Base-by-base conservation (phyloP, 441 rosid species). In the Jatropha multifida region DNA sequence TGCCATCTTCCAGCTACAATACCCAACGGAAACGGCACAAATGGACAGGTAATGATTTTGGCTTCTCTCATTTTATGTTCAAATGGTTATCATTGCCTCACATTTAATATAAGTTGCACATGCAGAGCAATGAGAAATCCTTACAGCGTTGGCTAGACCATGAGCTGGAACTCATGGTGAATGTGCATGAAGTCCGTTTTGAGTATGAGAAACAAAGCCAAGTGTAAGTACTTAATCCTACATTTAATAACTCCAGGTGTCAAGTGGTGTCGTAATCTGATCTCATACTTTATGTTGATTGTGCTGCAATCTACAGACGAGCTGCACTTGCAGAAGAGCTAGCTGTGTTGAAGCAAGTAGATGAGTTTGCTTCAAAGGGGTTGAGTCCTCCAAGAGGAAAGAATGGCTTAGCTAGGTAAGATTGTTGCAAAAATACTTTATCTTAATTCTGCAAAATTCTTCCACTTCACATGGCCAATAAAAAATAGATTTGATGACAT, bases 171-270 rank as follows among this genome's bases (percentile, higher is more conserved):
- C 98, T 96, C 77, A 92, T 92, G 97, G 98, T 92, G 84, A 89
- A 96, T 83, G 94, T 96, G 82, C 97, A 94, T 80, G 99, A 91
- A 92, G 99, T 96, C 71, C 97, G 98, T 68, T 88, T 87, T 72
- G 99, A 96, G 81, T 94, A 94, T 74, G 98, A 94, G 88, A 96
- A 89, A 83, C 99, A 96, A 86, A 92, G 98, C 84, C 97, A 94
- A 77, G 98, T 96, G 99, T 96, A 91, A 55, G 98, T 81, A 69
- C 51, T 61, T 26, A 77, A 48, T 80, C 46, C 76, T 49, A 68
- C 14, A 18, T 60, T 49, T 48, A 14, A 48, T 17, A 49, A 27
- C 46, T 73, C 32, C 49, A 18, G 20, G 26, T 27, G 46, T 37
- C 40, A n/a, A 42, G 59, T 11, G 15, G 38, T 27, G 38, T 14